These are phyloP conservation scores for Bimuria novae-zelandiae DNA, from an alignment of 2,329 filamentous ascomycete species.

Conservation along the genomic window DNA sequence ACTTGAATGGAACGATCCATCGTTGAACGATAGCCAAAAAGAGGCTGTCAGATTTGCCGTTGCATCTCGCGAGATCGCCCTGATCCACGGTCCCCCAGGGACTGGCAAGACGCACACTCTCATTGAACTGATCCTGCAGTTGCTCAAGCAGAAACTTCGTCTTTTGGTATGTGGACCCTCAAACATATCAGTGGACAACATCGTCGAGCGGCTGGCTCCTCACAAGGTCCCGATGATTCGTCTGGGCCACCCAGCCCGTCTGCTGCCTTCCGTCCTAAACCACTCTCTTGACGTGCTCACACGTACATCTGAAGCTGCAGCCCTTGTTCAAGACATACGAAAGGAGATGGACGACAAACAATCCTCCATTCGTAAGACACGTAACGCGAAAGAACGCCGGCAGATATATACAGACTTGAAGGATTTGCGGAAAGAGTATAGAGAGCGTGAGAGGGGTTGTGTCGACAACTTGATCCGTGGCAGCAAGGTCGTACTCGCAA, in stretches of 20 bases:
- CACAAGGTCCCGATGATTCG: conserved; percentile 87
- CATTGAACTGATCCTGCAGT: conserved; percentile 92
- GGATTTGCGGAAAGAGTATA: conserved; percentile 84
- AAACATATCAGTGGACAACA: conserved; percentile 98
- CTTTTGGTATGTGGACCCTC: conserved; percentile 94
- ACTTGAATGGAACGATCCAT: conserved; percentile 60
- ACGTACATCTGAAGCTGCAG: conserved; percentile 84
- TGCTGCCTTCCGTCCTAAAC: conserved; percentile 83
- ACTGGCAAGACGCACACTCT: conserved; percentile 97
- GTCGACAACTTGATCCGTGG: conserved; percentile 73
- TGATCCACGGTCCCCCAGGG: conserved; percentile 94
- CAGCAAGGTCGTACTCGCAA: conserved; percentile 89
- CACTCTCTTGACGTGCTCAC: conserved; percentile 93
- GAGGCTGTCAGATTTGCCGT: conserved; percentile 79
- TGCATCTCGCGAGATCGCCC: conserved; percentile 76
- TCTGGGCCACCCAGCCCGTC: conserved; percentile 87
- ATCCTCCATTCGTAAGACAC: conserved; percentile 83
- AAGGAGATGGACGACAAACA: conserved; percentile 94
- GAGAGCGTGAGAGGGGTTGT: conserved; percentile 81
- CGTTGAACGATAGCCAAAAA: conserved; percentile 65
- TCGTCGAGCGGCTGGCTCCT: conserved; percentile 85
- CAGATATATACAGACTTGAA: conserved; percentile 85
- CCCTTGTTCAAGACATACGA: conserved; percentile 86
- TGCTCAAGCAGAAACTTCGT: conserved; percentile 73
- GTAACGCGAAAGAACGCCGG: conserved; percentile 75